Evolutionary conservation across 2,329 filamentous ascomycete species (phyloP).

Genomic region (Nigrograna mackinnonii): DNA sequence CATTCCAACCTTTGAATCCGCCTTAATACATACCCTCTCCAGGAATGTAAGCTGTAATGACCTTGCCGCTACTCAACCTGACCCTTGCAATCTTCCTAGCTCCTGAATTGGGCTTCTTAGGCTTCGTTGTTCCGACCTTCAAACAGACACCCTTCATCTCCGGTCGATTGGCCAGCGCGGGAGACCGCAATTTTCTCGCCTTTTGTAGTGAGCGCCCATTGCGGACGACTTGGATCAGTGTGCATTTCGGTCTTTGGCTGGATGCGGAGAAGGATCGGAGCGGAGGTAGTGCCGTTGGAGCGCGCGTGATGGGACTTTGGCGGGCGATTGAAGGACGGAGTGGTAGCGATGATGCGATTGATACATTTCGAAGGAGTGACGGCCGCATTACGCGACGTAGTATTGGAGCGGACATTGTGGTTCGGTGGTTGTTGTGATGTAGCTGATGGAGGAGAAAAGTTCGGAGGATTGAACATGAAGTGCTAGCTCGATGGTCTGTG

Average conservation of each 20-base stretch:
- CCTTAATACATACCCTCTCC: conserved; percentile 69
- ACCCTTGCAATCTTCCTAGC: conserved; percentile 96
- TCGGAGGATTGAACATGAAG: conserved; percentile 6
- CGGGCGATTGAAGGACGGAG: conserved; percentile 22
- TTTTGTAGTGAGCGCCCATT: conserved; percentile 80
- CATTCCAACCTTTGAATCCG: too few species aligned
- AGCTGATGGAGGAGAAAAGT: conserved; percentile 12
- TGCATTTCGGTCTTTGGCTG: conserved; percentile 43
- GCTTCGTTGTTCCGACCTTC: conserved; percentile 89
- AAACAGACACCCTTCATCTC: conserved; percentile 95
- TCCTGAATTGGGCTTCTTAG: conserved; percentile 98
- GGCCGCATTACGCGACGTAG: conserved; percentile 44
- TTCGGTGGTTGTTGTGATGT: conserved; percentile 10
- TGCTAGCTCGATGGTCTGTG: conserved; percentile 16
- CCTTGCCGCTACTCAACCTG: conserved; percentile 80
- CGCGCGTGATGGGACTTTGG: conserved; percentile 17
- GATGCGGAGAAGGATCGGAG: conserved; percentile 44
- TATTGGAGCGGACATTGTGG: conserved; percentile 44
- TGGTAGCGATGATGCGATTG: conserved; percentile 9
- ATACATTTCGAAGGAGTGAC: conserved; percentile 19
- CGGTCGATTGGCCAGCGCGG: conserved; percentile 76
- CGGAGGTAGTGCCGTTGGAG: conserved; percentile 14
- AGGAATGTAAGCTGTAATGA: conserved; percentile 92
- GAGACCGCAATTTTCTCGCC: conserved; percentile 84
- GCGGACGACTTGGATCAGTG: conserved; percentile 56